A percentile compares a stretch with the other conserved stretches of the same genome.
These are phyloP conservation scores for Neurospora sp. DNA, from an alignment of 495 filamentous ascomycete genomes.

Conservation along the genomic window DNA sequence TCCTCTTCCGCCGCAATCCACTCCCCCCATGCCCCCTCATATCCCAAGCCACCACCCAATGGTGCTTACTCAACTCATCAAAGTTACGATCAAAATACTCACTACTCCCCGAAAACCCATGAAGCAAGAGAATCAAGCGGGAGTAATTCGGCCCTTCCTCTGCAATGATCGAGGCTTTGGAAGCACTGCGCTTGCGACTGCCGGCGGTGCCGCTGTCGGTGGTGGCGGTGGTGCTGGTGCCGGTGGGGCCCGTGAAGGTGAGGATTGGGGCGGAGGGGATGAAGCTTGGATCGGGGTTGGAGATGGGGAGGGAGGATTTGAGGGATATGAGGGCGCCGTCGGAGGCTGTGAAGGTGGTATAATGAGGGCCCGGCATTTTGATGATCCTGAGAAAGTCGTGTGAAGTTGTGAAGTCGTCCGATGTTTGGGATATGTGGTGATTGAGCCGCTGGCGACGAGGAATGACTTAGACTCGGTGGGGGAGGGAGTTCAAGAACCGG, in stretches of 20 bases:
- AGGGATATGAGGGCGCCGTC: constrained; percentile 24
- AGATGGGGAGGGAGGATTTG: constrained; percentile 17
- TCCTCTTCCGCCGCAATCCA: not conserved
- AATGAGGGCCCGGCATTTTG: not conserved
- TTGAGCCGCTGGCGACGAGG: no score
- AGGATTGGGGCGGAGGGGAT: not conserved
- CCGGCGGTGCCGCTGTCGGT: not conserved
- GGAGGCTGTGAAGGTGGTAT: constrained; percentile 13
- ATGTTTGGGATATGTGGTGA: no score
- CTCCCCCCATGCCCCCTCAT: constrained; percentile 34
- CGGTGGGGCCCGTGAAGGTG: not conserved
- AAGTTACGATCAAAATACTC: constrained; percentile 33
- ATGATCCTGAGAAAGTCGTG: no score
- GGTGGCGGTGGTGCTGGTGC: not conserved
- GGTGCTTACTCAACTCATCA: no score
- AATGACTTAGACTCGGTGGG: no score
- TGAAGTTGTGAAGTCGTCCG: no score
- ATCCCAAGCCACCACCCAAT: constrained; percentile 34
- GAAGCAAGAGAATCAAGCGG: constrained; percentile 25
- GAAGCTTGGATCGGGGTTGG: not conserved
- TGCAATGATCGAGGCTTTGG: not conserved
- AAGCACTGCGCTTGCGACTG: not conserved
- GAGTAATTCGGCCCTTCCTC: not conserved
- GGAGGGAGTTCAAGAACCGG: no score
- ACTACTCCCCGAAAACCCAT: constrained; percentile 37